Evolutionary conservation across 2,329 filamentous ascomycete genomes (phyloP), one percentile per base, ranked within the genome.

Genomic region (Hortaea sp.): DNA sequence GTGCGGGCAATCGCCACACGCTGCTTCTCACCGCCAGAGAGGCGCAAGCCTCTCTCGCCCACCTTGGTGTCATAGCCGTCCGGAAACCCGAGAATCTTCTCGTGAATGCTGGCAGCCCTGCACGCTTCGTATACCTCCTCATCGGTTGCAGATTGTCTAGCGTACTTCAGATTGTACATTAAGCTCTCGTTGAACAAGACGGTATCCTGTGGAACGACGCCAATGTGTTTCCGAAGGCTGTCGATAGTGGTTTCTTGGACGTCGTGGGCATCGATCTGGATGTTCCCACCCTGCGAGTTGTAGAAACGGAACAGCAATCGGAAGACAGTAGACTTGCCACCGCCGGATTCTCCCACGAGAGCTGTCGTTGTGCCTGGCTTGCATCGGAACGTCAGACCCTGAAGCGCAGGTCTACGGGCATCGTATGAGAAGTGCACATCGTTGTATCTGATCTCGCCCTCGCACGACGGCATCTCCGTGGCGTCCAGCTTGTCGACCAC

Each of bases 241-340:
- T 95, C 87, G 57, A 97, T 95, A 1, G 88, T 94, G 49, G 95
- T 71, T 41, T 49, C 53, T 63, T 85, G 81, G 42, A 95, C 85
- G 61, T 95, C 81, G 49, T 82, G 78, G 6, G 84, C 88, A 61
- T 97, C 92, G 45, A 98, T 73, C 60, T 84, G 78, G 47, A 97
- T 94, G 59, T 74, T 80, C 32, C 92, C 92, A 43, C 80, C 77
- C 44, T 82, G 75, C 45, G 83, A 79, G 62, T 95, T 94, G 72
- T 97, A 98, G 67, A 95, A 98, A 12, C 92, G 85, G 74, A 95
- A 97, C 63, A 98, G 81, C 42, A 97, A 77, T 43, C 92, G 84
- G 72, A 98, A 95, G 28, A 98, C 78, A 0, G 92, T 98, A 2
- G 90, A 97, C 66, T 98, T 98, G 54, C 92, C 92, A 49, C 92